Evolutionary conservation across 495 filamentous ascomycete species (phyloP).

Genomic region (Jackrogersella minutella): DNA sequence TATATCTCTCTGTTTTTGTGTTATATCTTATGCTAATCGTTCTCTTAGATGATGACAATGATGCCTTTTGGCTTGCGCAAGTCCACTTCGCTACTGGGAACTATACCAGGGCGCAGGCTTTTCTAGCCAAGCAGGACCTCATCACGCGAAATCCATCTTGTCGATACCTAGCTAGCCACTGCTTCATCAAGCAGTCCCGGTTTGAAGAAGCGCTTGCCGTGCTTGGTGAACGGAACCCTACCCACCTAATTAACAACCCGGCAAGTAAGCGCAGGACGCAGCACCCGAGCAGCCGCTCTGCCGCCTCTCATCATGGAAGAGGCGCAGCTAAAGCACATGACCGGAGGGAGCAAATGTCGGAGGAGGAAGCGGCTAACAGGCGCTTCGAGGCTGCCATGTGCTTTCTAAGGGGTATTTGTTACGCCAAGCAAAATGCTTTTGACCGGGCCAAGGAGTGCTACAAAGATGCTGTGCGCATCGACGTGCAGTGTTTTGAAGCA

Average conservation of each 20-base stretch:
- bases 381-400: slow-evolving; percentile 97
- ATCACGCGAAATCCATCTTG: slow-evolving; percentile 83
- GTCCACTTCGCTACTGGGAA: slow-evolving; percentile 94
- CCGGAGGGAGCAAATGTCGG: slow-evolving; percentile 50
- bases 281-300: slow-evolving; percentile 36
- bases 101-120: slow-evolving; percentile 85
- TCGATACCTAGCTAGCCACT: slow-evolving; percentile 90
- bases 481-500: slow-evolving; percentile 97
- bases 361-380: slow-evolving; percentile 76
- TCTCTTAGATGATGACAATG: slow-evolving; percentile 77
- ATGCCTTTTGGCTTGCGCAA: slow-evolving; percentile 94
- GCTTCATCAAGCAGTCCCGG: slow-evolving; percentile 87
- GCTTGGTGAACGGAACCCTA: slow-evolving; percentile 92
- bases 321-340: slow-evolving; percentile 62
- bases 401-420: slow-evolving; percentile 91
- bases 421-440: slow-evolving; percentile 96
- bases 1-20: not conserved
- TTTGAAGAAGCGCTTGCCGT: slow-evolving; percentile 87
- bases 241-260: slow-evolving; percentile 75
- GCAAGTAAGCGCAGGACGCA: slow-evolving; percentile 66
- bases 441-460: slow-evolving; percentile 98
- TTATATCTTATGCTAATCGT: slow-evolving; percentile 32
- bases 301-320: slow-evolving; percentile 34
- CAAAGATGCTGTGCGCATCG: slow-evolving; percentile 94
- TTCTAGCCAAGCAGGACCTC: slow-evolving; percentile 85